Conservation (phyloP, 2,329 filamentous ascomycete genomes). For the Sporothrix brunneoviolacea region DNA sequence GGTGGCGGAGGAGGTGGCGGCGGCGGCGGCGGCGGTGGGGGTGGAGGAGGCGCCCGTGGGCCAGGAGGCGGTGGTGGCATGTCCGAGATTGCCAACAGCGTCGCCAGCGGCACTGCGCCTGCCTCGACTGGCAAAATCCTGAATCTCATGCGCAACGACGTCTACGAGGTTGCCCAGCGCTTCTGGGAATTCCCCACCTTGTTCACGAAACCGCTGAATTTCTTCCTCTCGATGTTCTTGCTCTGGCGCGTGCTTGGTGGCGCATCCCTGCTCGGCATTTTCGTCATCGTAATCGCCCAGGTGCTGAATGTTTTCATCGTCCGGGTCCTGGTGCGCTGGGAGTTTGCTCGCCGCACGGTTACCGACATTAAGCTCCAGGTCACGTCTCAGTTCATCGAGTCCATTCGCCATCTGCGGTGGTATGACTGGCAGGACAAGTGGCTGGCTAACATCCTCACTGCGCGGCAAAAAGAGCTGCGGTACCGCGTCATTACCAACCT, state of each 20-base stretch:
- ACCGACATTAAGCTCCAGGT: slow-evolving; percentile 75
- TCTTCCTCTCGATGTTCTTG: slow-evolving; percentile 66
- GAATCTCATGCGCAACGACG: slow-evolving; percentile 76
- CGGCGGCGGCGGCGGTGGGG: background rate
- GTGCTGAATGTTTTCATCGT: slow-evolving; percentile 62
- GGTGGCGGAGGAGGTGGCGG: slow-evolving; percentile 3
- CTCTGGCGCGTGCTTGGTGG: slow-evolving; percentile 76
- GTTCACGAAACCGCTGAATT: slow-evolving; percentile 67
- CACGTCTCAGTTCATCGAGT: slow-evolving; percentile 80
- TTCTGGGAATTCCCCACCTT: slow-evolving; percentile 85
- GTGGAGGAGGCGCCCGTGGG: slow-evolving; percentile 2
- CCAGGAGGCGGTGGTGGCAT: slow-evolving; percentile 12
- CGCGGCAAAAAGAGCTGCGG: slow-evolving; percentile 60
- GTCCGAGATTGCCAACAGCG: slow-evolving; percentile 5
- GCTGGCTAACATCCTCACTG: slow-evolving; percentile 62
- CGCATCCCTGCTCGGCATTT: slow-evolving; percentile 66
- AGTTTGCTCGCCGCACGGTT: slow-evolving; percentile 62
- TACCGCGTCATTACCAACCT: slow-evolving; percentile 58
- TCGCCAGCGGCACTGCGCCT: slow-evolving; percentile 33
- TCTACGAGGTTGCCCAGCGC: slow-evolving; percentile 72
- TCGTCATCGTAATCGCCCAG: slow-evolving; percentile 64
- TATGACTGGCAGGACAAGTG: slow-evolving; percentile 77
- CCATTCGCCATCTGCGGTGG: slow-evolving; percentile 73
- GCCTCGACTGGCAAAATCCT: slow-evolving; percentile 87
- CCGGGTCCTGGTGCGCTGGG: slow-evolving; percentile 58